Percentiles rank a stretch among this genome's conserved stretches.
Evolutionary conservation across 306 rosid species (phyloP).

Genomic region (Castanea sativa): DNA sequence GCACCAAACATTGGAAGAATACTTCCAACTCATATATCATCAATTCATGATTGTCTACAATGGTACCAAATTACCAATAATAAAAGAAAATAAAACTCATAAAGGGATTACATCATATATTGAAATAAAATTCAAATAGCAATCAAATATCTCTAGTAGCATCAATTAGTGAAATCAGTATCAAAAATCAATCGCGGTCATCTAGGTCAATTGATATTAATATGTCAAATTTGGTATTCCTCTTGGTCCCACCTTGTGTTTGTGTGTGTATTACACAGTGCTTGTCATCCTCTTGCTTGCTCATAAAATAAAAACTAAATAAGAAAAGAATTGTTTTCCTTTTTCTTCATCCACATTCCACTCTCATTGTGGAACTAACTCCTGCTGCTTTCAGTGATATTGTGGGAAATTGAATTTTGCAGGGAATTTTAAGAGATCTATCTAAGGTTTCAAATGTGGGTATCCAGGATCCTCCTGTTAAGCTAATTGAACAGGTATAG

Average conservation of each 20-base stretch:
- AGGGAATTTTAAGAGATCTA: constrained; percentile 49
- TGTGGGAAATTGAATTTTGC: constrained; percentile 9
- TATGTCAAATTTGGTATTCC: no score
- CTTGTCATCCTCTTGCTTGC: background rate
- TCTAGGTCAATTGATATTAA: no score
- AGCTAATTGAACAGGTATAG: constrained; percentile 44
- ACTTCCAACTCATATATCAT: no score
- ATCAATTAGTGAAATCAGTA: no score
- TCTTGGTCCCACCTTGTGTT: background rate
- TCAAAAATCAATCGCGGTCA: no score
- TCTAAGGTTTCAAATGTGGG: constrained; percentile 30
- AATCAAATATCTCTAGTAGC: no score
- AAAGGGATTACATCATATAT: no score
- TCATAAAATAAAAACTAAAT: background rate
- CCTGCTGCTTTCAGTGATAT: background rate
- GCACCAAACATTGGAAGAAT: no score
- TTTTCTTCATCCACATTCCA: background rate
- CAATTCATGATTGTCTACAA: no score
- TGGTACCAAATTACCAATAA: no score
- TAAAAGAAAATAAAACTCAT: no score
- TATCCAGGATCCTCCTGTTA: constrained; percentile 31
- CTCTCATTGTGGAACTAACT: background rate
- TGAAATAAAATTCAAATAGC: no score
- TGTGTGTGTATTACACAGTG: background rate
- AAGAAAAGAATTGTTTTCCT: background rate